Evolutionary conservation across 257 asterid species (phyloP).

Genomic region (Paraleonurus japonicus): DNA sequence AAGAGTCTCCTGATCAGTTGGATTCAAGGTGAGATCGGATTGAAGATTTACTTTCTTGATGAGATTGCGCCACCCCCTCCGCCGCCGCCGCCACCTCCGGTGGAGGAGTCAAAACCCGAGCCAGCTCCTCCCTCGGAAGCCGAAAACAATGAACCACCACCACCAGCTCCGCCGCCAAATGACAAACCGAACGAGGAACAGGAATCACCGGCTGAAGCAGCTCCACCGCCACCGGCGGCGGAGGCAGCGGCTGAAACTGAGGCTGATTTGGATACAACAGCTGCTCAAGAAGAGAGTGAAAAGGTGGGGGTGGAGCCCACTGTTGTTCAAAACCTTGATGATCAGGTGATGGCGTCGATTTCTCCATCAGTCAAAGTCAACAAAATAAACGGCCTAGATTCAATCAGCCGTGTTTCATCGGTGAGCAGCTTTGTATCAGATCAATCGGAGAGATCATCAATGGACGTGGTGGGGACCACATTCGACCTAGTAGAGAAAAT

Average conservation of each 20-base stretch:
- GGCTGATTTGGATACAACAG: constrained; percentile 16
- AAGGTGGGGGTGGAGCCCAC: constrained; percentile 26
- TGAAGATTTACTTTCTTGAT: constrained; percentile 69
- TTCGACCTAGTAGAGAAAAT: constrained; percentile 88
- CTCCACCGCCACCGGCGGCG: constrained; percentile 15
- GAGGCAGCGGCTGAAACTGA: constrained; percentile 14
- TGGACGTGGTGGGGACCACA: constrained; percentile 56
- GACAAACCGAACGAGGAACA: constrained; percentile 30
- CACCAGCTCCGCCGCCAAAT: background rate
- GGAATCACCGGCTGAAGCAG: constrained; percentile 30
- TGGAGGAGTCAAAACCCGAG: constrained; percentile 36
- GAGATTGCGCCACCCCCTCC: constrained; percentile 51
- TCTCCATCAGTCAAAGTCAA: constrained; percentile 46
- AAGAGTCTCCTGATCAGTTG: constrained; percentile 56
- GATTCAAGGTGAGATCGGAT: constrained; percentile 82
- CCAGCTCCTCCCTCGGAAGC: constrained; percentile 16
- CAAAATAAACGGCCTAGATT: constrained; percentile 52
- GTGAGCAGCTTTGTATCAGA: constrained; percentile 75
- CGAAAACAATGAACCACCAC: constrained; percentile 14
- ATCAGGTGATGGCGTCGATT: constrained; percentile 51
- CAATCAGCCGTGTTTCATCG: constrained; percentile 70
- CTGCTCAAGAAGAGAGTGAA: constrained; percentile 10
- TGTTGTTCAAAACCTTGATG: background rate
- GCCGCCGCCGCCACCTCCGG: constrained; percentile 34
- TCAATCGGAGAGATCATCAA: constrained; percentile 47